A percentile compares a stretch with the other conserved stretches of the same genome.
Conservation (phyloP, 106 monocot species). For the Dioscorea alata region DNA sequence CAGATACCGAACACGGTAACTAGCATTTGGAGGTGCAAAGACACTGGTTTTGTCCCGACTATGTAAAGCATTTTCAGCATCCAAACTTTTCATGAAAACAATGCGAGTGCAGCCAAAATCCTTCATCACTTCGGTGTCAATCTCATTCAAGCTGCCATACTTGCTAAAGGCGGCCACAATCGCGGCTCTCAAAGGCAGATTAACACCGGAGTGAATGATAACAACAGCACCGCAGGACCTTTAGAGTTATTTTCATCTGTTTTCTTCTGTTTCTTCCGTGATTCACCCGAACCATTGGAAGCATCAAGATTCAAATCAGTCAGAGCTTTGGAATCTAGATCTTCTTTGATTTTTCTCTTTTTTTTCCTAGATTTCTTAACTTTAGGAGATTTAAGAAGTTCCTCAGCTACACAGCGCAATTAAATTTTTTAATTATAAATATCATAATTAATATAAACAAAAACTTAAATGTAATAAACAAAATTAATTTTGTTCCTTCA, state of each 20-base stretch:
- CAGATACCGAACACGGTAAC: constrained; percentile 18
- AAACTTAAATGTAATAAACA: too few species aligned
- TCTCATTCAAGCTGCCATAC: constrained; percentile 29
- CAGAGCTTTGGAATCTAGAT: not conserved
- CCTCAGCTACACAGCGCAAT: too few species aligned
- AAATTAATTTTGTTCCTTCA: too few species aligned
- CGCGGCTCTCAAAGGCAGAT: constrained; percentile 30
- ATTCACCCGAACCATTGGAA: constrained; percentile 2
- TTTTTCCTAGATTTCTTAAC: not conserved
- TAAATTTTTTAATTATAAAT: too few species aligned
- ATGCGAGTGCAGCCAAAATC: constrained; percentile 24
- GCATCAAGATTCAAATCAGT: not conserved
- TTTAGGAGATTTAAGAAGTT: not conserved
- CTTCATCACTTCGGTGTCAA: constrained; percentile 19
- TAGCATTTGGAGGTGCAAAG: constrained; percentile 21
- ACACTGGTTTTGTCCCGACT: constrained; percentile 19
- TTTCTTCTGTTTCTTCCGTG: constrained; percentile 21
- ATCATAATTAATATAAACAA: too few species aligned
- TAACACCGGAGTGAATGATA: constrained; percentile 21
- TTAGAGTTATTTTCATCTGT: constrained; percentile 10
- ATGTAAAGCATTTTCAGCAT: constrained; percentile 39
- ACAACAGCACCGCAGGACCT: constrained; percentile 28
- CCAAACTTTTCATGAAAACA: constrained; percentile 29
- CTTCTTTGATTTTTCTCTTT: constrained; percentile 8
- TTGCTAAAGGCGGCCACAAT: constrained; percentile 34